Percentiles rank a stretch among this genome's conserved stretches.
These are phyloP conservation scores for Oenanthe javanica DNA, from an alignment of 140 eudicot genomes.

Conservation along the genomic window DNA sequence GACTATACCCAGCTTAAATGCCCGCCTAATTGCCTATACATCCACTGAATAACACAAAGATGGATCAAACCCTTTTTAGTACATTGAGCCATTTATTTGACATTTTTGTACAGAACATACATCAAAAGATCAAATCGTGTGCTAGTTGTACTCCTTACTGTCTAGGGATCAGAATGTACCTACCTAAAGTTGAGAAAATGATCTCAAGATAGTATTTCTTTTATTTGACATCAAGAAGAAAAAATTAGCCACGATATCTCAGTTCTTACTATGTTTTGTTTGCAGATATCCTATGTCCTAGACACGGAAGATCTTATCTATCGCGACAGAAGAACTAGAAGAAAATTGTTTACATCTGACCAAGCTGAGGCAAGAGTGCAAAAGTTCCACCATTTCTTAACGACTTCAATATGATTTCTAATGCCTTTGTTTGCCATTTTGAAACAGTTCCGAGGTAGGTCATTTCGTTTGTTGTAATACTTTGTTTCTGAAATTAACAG, in stretches of 20 bases:
- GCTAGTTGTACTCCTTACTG: too few relatives aligned
- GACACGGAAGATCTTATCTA: constrained; percentile 78
- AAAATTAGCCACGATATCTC: not conserved
- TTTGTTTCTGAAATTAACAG: not conserved
- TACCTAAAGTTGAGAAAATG: not conserved
- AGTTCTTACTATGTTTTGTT: constrained; percentile 22
- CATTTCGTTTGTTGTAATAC: not conserved
- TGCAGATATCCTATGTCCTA: constrained; percentile 87
- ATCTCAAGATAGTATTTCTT: not conserved
- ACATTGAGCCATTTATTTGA: not conserved
- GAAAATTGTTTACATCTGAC: constrained; percentile 17
- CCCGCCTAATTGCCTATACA: not conserved
- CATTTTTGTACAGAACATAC: not conserved
- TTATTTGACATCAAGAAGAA: not conserved
- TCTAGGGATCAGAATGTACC: not conserved
- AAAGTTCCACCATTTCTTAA: constrained; percentile 54
- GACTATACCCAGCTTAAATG: not conserved
- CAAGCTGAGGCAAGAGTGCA: constrained; percentile 31
- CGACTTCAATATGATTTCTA: constrained; percentile 15
- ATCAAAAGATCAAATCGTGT: not conserved
- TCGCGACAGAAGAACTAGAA: constrained; percentile 50
- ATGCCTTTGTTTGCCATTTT: not conserved
- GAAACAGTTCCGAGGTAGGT: constrained; percentile 8
- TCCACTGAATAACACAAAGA: not conserved
- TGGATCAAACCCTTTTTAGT: not conserved